Conservation (phyloP, 495 filamentous ascomycete species). For the Amphirosellinia nigrospora region DNA sequence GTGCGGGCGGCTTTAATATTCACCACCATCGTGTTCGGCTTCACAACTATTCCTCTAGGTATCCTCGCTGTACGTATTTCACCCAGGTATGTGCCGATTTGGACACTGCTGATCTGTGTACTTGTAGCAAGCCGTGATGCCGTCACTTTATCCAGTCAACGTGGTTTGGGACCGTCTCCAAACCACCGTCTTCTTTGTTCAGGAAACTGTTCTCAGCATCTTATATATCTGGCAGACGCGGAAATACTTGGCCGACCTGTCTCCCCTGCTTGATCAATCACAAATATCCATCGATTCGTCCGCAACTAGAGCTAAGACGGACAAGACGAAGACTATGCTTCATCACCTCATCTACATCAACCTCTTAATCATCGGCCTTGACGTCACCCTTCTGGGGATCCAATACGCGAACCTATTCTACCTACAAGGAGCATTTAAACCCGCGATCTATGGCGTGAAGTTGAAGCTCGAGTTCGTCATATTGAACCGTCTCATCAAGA, state of each 20-base stretch:
- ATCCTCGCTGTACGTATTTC: conserved; percentile 32
- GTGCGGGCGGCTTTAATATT: conserved; percentile 33
- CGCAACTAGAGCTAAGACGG: conserved; percentile 1
- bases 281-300: conserved; percentile 45
- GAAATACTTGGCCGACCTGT: conserved; percentile 37
- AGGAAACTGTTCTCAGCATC: conserved; percentile 43
- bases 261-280: conserved; percentile 37
- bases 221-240: conserved; percentile 49
- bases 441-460: conserved; percentile 60
- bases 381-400: conserved; percentile 52
- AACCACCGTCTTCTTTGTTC: conserved; percentile 47
- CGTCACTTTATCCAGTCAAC: conserved; percentile 28
- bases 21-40: conserved; percentile 37
- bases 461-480: conserved; percentile 61
- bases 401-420: conserved; percentile 56
- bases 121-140: conserved; percentile 22
- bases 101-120: conserved; percentile 21
- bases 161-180: conserved; percentile 44
- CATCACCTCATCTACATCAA: conserved; percentile 54
- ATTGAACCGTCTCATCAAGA: conserved; percentile 50
- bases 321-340: conserved; percentile 42
- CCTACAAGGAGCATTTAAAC: conserved; percentile 57
- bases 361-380: conserved; percentile 56
- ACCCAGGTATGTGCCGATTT: conserved; percentile 24
- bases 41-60: conserved; percentile 48